Evolutionary conservation across 768 basidiomycete genomes (phyloP).

Genomic region (Dioszegia hungarica): DNA sequence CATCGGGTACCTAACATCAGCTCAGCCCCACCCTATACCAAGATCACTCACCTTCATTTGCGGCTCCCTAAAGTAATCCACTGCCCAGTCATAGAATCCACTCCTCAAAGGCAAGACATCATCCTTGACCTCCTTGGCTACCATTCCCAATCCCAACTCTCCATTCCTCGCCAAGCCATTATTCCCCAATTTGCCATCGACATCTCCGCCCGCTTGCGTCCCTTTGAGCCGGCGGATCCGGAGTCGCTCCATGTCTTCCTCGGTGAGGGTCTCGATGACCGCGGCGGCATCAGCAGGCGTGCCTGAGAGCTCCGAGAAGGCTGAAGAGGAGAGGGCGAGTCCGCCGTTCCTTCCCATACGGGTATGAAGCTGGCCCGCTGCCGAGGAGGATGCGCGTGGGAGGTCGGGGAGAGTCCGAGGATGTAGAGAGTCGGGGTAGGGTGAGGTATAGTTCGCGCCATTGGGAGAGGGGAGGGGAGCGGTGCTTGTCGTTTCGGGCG

Average conservation of each 20-base stretch:
- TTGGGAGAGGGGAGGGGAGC: not conserved
- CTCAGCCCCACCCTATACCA: not conserved
- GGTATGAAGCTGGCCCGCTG: not conserved
- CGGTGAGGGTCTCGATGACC: constrained; percentile 82
- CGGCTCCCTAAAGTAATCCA: constrained; percentile 95
- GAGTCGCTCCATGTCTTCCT: constrained; percentile 90
- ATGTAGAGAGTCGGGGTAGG: constrained; percentile 31
- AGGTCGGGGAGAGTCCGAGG: constrained; percentile 28
- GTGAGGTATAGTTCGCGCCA: constrained; percentile 1
- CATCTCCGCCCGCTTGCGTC: constrained; percentile 40
- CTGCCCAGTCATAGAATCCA: constrained; percentile 90
- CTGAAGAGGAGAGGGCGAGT: constrained; percentile 3
- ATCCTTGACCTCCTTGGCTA: constrained; percentile 59
- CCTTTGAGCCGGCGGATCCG: constrained; percentile 59
- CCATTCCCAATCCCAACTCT: constrained; percentile 49
- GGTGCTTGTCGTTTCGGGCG: not conserved
- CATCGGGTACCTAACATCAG: constrained; percentile 67
- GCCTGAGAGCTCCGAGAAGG: constrained; percentile 3
- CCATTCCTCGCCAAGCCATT: constrained; percentile 52
- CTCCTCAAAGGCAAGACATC: constrained; percentile 87
- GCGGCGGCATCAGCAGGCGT: not conserved
- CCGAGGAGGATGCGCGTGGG: not conserved
- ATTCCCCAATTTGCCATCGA: constrained; percentile 48
- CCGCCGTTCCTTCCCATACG: not conserved
- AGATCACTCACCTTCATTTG: constrained; percentile 81